phyloP scores from a whole-genome alignment of 176 grass and related monocot genomes.

The Tillandsia fasciculata region DNA sequence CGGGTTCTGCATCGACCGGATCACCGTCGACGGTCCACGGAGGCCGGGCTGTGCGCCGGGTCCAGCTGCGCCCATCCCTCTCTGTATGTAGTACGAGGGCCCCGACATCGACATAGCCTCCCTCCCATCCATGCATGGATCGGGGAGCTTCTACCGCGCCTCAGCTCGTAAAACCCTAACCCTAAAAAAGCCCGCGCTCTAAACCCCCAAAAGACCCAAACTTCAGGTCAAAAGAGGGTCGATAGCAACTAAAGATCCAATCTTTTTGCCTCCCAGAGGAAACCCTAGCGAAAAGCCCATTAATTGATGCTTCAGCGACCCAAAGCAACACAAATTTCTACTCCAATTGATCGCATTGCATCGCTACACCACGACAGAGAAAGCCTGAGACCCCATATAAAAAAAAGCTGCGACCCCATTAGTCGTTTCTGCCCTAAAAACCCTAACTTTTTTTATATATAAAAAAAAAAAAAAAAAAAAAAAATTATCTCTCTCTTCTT shows the following conservation, averaged over 20 bases:
- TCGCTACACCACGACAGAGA: background rate
- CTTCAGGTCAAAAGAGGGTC: no score
- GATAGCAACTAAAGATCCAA: no score
- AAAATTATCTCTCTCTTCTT: no score
- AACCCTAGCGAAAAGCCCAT: no score
- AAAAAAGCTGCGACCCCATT: background rate
- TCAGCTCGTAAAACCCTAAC: no score
- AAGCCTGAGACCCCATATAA: background rate
- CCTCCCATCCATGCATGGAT: constrained; percentile 23
- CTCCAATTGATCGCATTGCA: background rate
- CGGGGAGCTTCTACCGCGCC: background rate
- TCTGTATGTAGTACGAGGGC: constrained; percentile 15
- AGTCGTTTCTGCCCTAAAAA: background rate
- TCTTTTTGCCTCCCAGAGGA: no score
- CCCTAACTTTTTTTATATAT: background rate
- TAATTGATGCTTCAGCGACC: no score
- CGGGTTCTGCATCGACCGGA: constrained; percentile 15
- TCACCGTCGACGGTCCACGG: background rate
- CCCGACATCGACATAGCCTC: constrained; percentile 12
- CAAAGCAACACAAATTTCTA: background rate
- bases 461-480: no score
- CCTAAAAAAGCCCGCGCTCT: no score
- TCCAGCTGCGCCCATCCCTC: constrained; percentile 5
- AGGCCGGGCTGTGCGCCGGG: constrained; percentile 6
- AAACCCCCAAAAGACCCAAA: no score